Conservation (phyloP, 768 basidiomycete species). For the Termitomyces sp. region DNA sequence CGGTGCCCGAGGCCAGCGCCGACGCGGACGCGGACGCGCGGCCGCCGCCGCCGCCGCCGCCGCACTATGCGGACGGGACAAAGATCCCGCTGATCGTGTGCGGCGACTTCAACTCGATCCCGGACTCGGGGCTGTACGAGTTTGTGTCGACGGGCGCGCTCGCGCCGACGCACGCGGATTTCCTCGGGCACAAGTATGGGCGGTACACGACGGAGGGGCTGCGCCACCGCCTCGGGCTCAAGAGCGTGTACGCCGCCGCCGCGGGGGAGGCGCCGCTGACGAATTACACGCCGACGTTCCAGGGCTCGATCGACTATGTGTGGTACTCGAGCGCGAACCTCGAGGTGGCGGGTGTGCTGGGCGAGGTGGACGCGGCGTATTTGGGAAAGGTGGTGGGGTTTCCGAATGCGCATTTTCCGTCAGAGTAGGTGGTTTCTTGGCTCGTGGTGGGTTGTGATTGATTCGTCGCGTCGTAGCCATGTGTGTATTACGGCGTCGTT, state of each 20-base stretch:
- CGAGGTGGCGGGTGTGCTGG: conserved; percentile 76
- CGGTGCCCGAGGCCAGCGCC: conserved; percentile 20
- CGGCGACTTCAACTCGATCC: conserved; percentile 94
- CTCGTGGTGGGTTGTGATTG: background rate
- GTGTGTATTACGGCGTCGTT: conserved; percentile 69
- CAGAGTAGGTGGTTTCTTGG: conserved; percentile 64
- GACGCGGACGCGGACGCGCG: too few relatives aligned
- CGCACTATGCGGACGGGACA: conserved; percentile 72
- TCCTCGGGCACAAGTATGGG: conserved; percentile 88
- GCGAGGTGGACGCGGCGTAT: conserved; percentile 82
- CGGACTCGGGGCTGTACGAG: conserved; percentile 86
- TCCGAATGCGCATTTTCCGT: conserved; percentile 95
- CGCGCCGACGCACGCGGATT: conserved; percentile 79
- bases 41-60: conserved; percentile 27
- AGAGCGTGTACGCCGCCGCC: conserved; percentile 71
- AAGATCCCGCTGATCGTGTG: conserved; percentile 90
- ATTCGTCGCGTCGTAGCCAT: conserved; percentile 45
- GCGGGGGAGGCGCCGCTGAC: conserved; percentile 62
- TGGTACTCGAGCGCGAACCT: conserved; percentile 81
- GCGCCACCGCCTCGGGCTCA: conserved; percentile 71
- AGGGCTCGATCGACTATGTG: conserved; percentile 87
- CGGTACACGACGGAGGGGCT: conserved; percentile 88
- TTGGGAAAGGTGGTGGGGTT: conserved; percentile 91
- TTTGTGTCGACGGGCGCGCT: conserved; percentile 72
- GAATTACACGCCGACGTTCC: conserved; percentile 86